Evolutionary conservation across 192 early-diverging fungal species (phyloP).

Genomic region (Rhizophagus prolifer): DNA sequence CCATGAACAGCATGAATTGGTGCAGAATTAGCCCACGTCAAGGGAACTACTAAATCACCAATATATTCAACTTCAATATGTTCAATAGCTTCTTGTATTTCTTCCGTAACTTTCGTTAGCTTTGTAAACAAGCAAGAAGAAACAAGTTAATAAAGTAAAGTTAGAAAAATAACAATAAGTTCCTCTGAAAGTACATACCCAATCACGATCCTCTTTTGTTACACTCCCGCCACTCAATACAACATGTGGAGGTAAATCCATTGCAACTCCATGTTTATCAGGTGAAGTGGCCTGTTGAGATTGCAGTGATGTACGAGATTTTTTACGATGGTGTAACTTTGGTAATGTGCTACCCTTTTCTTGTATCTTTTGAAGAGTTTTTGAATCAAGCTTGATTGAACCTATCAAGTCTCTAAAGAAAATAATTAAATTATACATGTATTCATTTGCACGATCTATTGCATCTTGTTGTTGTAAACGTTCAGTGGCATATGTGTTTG

Average conservation of each 20-base stretch:
- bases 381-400: slow-evolving; percentile 13
- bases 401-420: slow-evolving; percentile 11
- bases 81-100: slow-evolving; percentile 22
- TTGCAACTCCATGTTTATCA: neutral
- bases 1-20: slow-evolving; percentile 15
- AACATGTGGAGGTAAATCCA: neutral
- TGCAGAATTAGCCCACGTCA: slow-evolving; percentile 5
- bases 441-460: slow-evolving; percentile 31
- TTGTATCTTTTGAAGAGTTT: slow-evolving; percentile 16
- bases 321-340: slow-evolving; percentile 2
- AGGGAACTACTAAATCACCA: slow-evolving; percentile 26
- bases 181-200: neutral
- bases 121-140: neutral
- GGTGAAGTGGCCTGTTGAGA: neutral
- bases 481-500: slow-evolving; percentile 11
- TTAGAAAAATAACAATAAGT: neutral
- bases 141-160: neutral
- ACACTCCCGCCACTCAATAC: neutral
- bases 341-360: slow-evolving; percentile 20
- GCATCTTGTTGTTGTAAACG: slow-evolving; percentile 29
- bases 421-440: slow-evolving; percentile 15
- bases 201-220: slow-evolving; percentile 7
- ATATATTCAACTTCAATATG: slow-evolving; percentile 23
- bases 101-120: slow-evolving; percentile 19
- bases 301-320: neutral